A percentile compares a stretch with the other conserved stretches of the same genome.
Evolutionary conservation across 2,329 filamentous ascomycete species (phyloP).

Genomic region (Alternaria gaisen): DNA sequence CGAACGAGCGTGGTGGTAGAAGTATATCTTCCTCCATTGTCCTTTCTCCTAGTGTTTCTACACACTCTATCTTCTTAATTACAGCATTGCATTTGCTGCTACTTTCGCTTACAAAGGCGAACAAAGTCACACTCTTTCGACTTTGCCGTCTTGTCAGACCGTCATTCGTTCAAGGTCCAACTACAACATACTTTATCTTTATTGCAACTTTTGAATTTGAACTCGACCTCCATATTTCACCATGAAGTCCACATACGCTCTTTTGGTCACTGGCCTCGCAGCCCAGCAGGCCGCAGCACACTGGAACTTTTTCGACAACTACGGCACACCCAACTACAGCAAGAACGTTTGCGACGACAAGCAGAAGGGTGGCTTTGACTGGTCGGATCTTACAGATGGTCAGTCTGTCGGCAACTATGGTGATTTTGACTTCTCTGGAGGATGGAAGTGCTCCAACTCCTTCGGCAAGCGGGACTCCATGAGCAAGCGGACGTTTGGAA

Average conservation of each 20-base stretch:
- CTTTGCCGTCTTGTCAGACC: slow-evolving; percentile 19
- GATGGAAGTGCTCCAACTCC: slow-evolving; percentile 72
- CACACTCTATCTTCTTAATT: slow-evolving; percentile 28
- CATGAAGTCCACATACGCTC: slow-evolving; percentile 55
- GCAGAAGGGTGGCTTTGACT: slow-evolving; percentile 77
- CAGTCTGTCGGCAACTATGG: slow-evolving; percentile 69
- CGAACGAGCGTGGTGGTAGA: slow-evolving; percentile 26
- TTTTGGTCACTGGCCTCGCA: slow-evolving; percentile 59
- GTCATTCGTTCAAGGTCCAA: slow-evolving; percentile 34
- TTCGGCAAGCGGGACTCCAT: slow-evolving; percentile 67
- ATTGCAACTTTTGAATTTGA: slow-evolving; percentile 34
- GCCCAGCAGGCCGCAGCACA: slow-evolving; percentile 57
- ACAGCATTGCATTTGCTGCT: slow-evolving; percentile 20
- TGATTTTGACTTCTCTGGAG: slow-evolving; percentile 70
- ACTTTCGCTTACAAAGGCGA: slow-evolving; percentile 31
- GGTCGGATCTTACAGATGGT: slow-evolving; percentile 64
- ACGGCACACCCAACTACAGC: slow-evolving; percentile 74
- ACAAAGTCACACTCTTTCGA: slow-evolving; percentile 43
- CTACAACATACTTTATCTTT: slow-evolving; percentile 19
- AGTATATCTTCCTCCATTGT: slow-evolving; percentile 40
- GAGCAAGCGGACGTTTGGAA: slow-evolving; percentile 56
- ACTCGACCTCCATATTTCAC: slow-evolving; percentile 37
- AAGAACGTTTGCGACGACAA: slow-evolving; percentile 79
- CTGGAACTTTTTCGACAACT: slow-evolving; percentile 64
- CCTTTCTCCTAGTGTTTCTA: slow-evolving; percentile 22